Base-by-base conservation (phyloP, 148 eudicot genomes). In the Nepenthes mirabilis region DNA sequence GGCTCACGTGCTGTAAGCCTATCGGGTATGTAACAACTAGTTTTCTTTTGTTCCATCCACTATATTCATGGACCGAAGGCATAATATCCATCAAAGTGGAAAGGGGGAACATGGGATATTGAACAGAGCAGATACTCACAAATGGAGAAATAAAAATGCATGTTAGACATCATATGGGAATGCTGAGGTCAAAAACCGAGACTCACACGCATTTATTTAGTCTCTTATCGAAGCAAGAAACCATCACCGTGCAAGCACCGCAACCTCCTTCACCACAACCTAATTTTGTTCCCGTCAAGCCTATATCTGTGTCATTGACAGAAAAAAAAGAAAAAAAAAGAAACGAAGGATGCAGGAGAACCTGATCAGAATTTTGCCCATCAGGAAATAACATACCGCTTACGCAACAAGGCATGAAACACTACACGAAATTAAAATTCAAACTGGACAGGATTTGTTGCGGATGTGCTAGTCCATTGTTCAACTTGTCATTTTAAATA, bases 251-350 rank as follows among this genome's bases (percentile, higher is more conserved):
- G 78, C 99, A 94, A 43, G 99, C 99, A 75, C 99, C 99, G 73
- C 99, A 94, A 63, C 99, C 99, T 58, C 97, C 99, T 82, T 94
- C 97, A 55, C 97, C 99, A 58, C 99, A 94, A 12, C 99, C 99
- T 56, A 89, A 77, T 75, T 94, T 94, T 43, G 99, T 89, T 50
- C 99, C 99, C 3, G 88, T 86, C 59, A 89, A 65, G 65, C 97
- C 99, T 58, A 63, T 37, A 72, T 84, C 97, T 94, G 77, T 34
- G 33, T 53, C 62, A 84, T 59, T 14, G 66, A 54, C 65, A 69
- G 52, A 66, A 64, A 52, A 36, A 45, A 54, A 13, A 51, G 58
- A 52, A 1, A 58, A 8, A 8, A 40, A 40, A 8, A 40, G 1
- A 40, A 40, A 23, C 0, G 23, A 23, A 23, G 23, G 23, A 23